Conservation (phyloP, 2,329 filamentous ascomycete genomes). For the Hypoxylon sp. region DNA sequence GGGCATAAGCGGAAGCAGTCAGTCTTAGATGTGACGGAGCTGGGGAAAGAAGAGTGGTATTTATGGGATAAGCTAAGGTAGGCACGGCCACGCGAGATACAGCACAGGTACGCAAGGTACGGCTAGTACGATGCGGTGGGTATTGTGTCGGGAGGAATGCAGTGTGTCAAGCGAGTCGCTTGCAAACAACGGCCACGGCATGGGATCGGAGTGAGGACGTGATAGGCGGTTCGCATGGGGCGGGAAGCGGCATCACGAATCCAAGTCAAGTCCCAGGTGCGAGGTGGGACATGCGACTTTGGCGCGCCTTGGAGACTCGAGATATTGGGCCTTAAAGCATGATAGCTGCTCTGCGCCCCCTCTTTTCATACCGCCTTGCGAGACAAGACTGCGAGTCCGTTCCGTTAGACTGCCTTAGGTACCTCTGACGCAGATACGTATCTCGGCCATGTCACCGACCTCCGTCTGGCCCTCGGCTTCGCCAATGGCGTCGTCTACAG, state of each 20-base stretch:
- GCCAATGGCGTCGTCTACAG: constrained; percentile 31
- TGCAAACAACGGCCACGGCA: constrained; percentile 22
- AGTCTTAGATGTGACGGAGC: background rate
- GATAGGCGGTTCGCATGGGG: constrained; percentile 29
- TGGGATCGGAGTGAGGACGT: constrained; percentile 15
- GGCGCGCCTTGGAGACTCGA: constrained; percentile 24
- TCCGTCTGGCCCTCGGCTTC: constrained; percentile 5
- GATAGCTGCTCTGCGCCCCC: background rate
- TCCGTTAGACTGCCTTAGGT: background rate
- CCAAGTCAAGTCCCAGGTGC: constrained; percentile 18
- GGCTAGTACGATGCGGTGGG: background rate
- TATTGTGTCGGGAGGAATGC: constrained; percentile 29
- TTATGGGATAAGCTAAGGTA: constrained; percentile 1
- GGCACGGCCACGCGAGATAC: too few species aligned
- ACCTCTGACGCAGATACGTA: too few species aligned
- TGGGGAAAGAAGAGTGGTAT: constrained; percentile 8
- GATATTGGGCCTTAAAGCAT: constrained; percentile 11
- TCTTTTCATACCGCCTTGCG: constrained; percentile 1
- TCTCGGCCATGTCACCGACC: constrained; percentile 15
- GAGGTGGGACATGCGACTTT: background rate
- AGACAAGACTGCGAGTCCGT: background rate
- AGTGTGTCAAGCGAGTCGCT: constrained; percentile 20
- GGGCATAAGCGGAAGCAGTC: constrained; percentile 22
- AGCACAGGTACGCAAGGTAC: too few species aligned
- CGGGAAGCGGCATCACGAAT: constrained; percentile 33